phyloP scores from a whole-genome alignment of 2,329 filamentous ascomycete species.

The Verticillium dahliae region DNA sequence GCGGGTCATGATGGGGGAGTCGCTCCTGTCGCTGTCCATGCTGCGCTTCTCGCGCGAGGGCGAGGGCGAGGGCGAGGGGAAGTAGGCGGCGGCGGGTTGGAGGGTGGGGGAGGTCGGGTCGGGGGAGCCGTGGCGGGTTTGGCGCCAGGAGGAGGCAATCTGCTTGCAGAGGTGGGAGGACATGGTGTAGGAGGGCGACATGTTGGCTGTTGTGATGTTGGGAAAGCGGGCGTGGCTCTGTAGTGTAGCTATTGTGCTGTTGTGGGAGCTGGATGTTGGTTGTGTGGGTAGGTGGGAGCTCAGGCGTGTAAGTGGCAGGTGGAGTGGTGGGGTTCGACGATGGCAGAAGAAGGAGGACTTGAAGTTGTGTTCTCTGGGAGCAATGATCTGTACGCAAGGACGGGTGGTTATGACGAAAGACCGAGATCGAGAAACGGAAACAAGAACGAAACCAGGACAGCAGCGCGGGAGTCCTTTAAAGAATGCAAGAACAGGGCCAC shows the following conservation, averaged over 20 bases:
- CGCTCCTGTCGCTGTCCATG: constrained; percentile 38
- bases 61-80: constrained; percentile 21
- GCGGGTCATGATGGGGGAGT: constrained; percentile 20
- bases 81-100: constrained; percentile 18
- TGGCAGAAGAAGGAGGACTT: background rate
- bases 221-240: background rate
- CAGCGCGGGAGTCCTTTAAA: background rate
- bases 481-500: background rate
- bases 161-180: constrained; percentile 55
- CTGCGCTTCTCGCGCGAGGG: constrained; percentile 35
- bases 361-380: no score
- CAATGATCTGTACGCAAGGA: no score
- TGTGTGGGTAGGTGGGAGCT: background rate
- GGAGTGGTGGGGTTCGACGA: background rate
- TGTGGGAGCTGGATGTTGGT: background rate
- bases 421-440: background rate
- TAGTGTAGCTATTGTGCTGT: background rate
- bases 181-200: constrained; percentile 56
- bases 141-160: constrained; percentile 52
- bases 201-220: constrained; percentile 20
- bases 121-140: constrained; percentile 35
- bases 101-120: constrained; percentile 19
- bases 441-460: background rate
- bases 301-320: background rate
- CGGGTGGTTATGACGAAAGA: background rate